A percentile compares a stretch with the other conserved stretches of the same genome.
Conservation (phyloP, 805 yeast species). For the Cyberlindnera mississippiensis region DNA sequence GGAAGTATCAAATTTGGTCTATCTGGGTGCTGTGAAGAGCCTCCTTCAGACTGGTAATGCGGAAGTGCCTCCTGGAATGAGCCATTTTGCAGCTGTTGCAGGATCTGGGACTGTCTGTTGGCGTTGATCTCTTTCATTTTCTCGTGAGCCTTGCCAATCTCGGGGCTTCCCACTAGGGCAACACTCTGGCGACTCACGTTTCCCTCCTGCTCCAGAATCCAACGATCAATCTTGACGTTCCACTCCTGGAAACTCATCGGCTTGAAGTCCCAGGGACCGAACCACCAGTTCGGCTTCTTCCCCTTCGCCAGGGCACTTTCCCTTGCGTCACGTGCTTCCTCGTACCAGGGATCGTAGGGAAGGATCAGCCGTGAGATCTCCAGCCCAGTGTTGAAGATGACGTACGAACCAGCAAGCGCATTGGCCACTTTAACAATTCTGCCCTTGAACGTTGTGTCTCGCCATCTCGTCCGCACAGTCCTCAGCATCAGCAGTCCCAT, state of each 20-base stretch:
- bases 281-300: conserved; percentile 53
- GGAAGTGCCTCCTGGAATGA: conserved; percentile 19
- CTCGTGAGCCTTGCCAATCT: conserved; percentile 17
- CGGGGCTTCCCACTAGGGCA: conserved; percentile 13
- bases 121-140: conserved; percentile 16
- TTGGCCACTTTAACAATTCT: conserved; percentile 32
- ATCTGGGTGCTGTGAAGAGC: conserved; percentile 7
- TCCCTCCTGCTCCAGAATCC: conserved; percentile 24
- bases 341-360: conserved; percentile 67
- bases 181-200: conserved; percentile 10
- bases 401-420: conserved; percentile 39
- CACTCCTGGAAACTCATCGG: conserved; percentile 47
- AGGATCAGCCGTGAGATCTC: conserved; percentile 49
- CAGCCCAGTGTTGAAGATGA: conserved; percentile 51
- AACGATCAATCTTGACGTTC: conserved; percentile 23
- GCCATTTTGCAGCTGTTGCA: conserved; percentile 16
- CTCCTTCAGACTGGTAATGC: conserved; percentile 13
- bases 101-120: conserved; percentile 20
- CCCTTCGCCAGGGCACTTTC: conserved; percentile 41
- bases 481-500: conserved; percentile 38
- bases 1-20: conserved; percentile 14
- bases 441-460: conserved; percentile 25
- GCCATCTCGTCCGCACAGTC: conserved; percentile 25
- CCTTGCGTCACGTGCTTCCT: conserved; percentile 57
- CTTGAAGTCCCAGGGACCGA: conserved; percentile 55